Evolutionary conservation across 345 rosid genomes (phyloP), one percentile per base, ranked within the genome.

Genomic region (Hibiscus trionum): DNA sequence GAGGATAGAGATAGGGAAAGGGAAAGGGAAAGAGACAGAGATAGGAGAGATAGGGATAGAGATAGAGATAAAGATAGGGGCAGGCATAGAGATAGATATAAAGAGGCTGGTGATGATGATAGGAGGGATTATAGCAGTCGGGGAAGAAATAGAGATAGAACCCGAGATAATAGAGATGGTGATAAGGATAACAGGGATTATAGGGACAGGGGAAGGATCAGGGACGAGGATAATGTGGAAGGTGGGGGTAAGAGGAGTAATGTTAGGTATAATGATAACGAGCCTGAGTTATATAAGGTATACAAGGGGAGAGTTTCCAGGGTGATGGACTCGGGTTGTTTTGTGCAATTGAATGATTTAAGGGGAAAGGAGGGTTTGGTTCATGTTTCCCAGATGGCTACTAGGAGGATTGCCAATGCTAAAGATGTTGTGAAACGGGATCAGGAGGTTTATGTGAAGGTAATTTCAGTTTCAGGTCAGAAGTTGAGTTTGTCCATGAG

Each of bases 361-460:
- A 83, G 86, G 77, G 97, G 96, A n/a, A 90, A 89, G 76, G 99
- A 91, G 80, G 99, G 97, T 21, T 66, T 92, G 77, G 96, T 90
- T 53, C 97, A 91, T 85, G 85, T 90, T 72, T 90, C 97, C 5
- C 93, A 93, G 88, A 87, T 90, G 64, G 93, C 91, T 9, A 82
- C 66, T 70, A 76, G 86, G 78, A 84, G 90, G 77, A 73, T 85
- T 75, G 35, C 67, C 21, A 86, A 82, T 68, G 95, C 90, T 1
- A 83, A 87, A 78, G 89, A 88, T 78, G 86, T 80, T 50, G 85
- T 90, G 61, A 90, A 87, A 85, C 79, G 89, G 73, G 90, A 85
- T 57, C 90, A 83, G 78, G 89, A 87, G 50, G 90, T 88, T 72
- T 88, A 77, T 86, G 90, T 90, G 61, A 90, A 90, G 80, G 89